Base-by-base conservation (phyloP, 2,329 filamentous ascomycete species). In the Stachybotrys echinatus region DNA sequence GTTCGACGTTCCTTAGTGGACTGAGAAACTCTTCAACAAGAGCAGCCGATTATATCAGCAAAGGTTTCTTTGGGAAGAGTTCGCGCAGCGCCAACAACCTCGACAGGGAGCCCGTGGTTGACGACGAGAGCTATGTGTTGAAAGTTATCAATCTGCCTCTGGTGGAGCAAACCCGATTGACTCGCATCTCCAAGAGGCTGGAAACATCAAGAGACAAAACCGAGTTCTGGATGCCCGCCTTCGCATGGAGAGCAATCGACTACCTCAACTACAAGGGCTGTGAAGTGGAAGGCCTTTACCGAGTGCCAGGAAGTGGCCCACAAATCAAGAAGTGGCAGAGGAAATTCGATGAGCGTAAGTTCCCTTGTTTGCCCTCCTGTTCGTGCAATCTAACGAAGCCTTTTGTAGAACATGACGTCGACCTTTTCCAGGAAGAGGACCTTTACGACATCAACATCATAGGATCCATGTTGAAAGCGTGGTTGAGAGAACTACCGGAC, bases 161-260 rank as follows among this genome's bases (percentile, higher is more conserved):
- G 23, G 79, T 95, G 22, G 87, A 96, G 65, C 92, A 97, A 70
- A 92, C 92, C 6, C 84, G 92, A n/a, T 76, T 85, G 55, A 96
- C 92, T 0, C 82, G 92, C 55, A 96, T 97, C 64, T 95, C 91
- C 7, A 95, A 92, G 69, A 83, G 87, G 23, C 74, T 97, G 42
- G 89, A 95, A 62, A 83, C 88, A 53, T 96, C 92, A 10, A 83
- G 86, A 54, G 92, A 97, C 64, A 96, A 96, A 75, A 97, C 92
- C 1, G 92, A 96, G 63, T 97, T 95, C 64, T 97, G 92, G 92
- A 96, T 97, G 92, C 92, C 92, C 12, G 89, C 91, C 6, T 85
- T 97, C 51, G 92, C 92, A 1, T 96, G 92, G 88, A 81, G 92
- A 55, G 95, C 91, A 51, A 96, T 97, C 56, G 92, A 97, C 71